Evolutionary conservation across 192 early-diverging fungal species (phyloP).

Genomic region (Neocallimastix lanati): DNA sequence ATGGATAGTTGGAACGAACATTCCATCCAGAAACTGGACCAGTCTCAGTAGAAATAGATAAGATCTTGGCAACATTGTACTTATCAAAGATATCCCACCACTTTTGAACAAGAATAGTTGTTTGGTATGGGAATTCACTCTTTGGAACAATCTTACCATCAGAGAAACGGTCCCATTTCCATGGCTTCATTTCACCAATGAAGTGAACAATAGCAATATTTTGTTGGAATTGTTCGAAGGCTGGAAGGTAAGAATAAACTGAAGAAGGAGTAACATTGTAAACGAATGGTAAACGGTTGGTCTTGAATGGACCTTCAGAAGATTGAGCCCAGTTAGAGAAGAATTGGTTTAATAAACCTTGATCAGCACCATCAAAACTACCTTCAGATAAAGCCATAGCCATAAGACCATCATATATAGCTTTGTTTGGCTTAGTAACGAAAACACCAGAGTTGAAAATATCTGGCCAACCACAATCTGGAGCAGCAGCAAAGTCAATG

Average conservation of each 20-base stretch:
- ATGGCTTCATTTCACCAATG: conserved; percentile 75
- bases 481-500: conserved; percentile 54
- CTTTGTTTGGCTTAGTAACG: conserved; percentile 36
- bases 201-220: conserved; percentile 73
- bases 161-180: conserved; percentile 52
- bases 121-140: conserved; percentile 25
- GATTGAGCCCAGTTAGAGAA: conserved; percentile 52
- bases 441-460: conserved; percentile 95
- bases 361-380: conserved; percentile 61
- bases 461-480: conserved; percentile 93
- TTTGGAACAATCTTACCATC: conserved; percentile 30
- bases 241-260: conserved; percentile 65
- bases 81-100: conserved; percentile 62
- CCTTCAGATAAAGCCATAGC: conserved; percentile 29
- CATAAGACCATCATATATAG: conserved; percentile 28
- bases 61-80: conserved; percentile 2
- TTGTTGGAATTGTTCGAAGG: conserved; percentile 50
- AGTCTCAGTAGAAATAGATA: neutral
- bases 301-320: conserved; percentile 8
- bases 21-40: neutral
- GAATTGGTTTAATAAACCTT: conserved; percentile 79
- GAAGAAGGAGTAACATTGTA: conserved; percentile 76
- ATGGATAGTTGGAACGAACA: neutral
- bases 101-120: conserved; percentile 28
- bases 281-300: conserved; percentile 61